A percentile compares a stretch with the other conserved stretches of the same genome.
These are phyloP conservation scores for Sequoiadendron giganteum DNA, from an alignment of 75 land plant species.

Conservation along the genomic window DNA sequence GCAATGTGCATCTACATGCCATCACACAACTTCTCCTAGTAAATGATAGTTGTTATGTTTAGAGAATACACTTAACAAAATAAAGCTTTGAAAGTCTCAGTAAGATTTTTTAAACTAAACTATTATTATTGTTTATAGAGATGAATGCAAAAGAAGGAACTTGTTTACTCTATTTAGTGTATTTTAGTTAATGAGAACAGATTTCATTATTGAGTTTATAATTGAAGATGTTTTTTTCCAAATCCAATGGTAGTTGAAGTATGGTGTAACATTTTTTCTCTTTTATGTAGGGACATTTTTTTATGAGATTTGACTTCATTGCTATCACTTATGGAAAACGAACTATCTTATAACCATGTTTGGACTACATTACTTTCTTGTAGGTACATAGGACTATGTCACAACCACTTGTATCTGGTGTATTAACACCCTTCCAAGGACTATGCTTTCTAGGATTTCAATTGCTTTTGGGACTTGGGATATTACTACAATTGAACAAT, in stretches of 20 bases:
- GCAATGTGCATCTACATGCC: too few species aligned
- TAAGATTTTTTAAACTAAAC: not conserved
- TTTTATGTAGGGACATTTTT: not conserved
- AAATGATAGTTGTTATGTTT: too few species aligned
- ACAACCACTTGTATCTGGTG: constrained; percentile 84
- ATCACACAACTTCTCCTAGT: too few species aligned
- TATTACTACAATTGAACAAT: constrained; percentile 86
- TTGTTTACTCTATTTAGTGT: not conserved
- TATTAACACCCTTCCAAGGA: constrained; percentile 82
- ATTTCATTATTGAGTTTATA: not conserved
- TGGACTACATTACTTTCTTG: not conserved
- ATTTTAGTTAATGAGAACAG: not conserved
- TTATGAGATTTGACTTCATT: not conserved
- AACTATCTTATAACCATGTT: not conserved
- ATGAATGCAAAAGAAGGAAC: not conserved
- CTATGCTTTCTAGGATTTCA: constrained; percentile 80
- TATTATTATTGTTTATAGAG: not conserved
- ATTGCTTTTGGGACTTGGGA: constrained; percentile 82
- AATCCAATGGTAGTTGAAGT: not conserved
- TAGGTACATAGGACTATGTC: constrained; percentile 86
- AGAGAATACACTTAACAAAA: too few species aligned
- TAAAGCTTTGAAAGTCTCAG: not conserved
- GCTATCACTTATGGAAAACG: not conserved
- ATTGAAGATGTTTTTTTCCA: not conserved
- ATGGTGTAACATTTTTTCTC: not conserved